Evolutionary conservation across 208 protist genomes (phyloP), one percentile per base, ranked within the genome.

Genomic region (Endotrypanum monterogeii): DNA sequence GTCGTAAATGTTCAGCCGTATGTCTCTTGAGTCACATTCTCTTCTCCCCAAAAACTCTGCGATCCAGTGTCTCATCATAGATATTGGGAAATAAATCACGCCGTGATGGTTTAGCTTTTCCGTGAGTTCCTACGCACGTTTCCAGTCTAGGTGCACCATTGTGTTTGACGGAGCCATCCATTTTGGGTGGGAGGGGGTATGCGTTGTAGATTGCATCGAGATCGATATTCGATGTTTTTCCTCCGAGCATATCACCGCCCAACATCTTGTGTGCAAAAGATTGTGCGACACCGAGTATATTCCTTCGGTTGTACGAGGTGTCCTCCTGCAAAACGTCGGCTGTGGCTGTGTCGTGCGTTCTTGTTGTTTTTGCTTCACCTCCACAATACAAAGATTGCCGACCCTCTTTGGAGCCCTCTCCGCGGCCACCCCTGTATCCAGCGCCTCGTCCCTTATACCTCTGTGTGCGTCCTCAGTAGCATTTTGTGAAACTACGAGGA

Each of bases 191-290:
- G 4, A 55, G 65, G 1, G 72, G 67, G 65, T 73, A 72, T 8
- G 46, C 9, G 23, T 56, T 30, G 57, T 44, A 71, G 5, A 71
- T 60, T 9, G 12, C 54, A 48, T 78, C 74, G 7, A 78, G 30
- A 25, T 78, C 65, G n/a, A 58, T 51, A 28, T 78, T 78, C 11
- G 74, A 78, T 48, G 74, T 78, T 55, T 78, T 78, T 25, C 74
- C 74, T 12, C 23, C 25, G 46, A 30, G 48, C 3, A 78, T 44
- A 60, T 78, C 65, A 12, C 74, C 74, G 8, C 66, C 74, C 41
- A 3, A 73, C 12, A 78, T 6, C 63, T 67, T 55, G 25, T 46
- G 3, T 46, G 3, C 41, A 9, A 46, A 46, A n/a, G n/a, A n/a
- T n/a, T n/a, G n/a, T n/a, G n/a, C n/a, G n/a, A n/a, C n/a, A n/a